Base-by-base conservation (phyloP, 2,329 filamentous ascomycete species). In the Cercospora sp. region DNA sequence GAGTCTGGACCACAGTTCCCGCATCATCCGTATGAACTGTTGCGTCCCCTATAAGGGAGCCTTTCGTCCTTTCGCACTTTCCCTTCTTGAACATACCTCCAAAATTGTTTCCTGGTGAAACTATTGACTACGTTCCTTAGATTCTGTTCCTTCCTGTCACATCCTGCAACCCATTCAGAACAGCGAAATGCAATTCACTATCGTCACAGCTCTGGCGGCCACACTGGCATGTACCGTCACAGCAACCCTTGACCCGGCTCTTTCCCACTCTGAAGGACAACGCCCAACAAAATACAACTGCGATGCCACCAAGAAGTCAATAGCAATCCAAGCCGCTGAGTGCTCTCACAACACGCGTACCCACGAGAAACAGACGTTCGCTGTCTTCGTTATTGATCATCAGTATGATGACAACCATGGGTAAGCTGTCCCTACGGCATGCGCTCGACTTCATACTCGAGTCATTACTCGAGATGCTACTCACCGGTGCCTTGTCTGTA, bases 351-450 rank as follows among this genome's bases (percentile, higher is more conserved):
- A 81, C 74, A 81, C 79, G 0, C 79, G 79, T 31, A 76, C 75
- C 51, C 73, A 74, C 12, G 69, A 72, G 45, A 75, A 65, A 0
- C 79, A 81, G 66, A 81, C 79, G 13, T 81, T 81, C 53, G 80
- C 79, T 57, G 73, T 81, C 60, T 81, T 81, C 73, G 76, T 73
- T n/a, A 79, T 77, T 6, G 81, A 85, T 73, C 82, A 83, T 73
- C 73, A 82, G 65, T 83, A 83, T 72, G 81, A 84, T 69, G 69
- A 66, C 16, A 72, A 72, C 67, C 64, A 83, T 67, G 83, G 83
- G 18, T 63, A 18, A 61, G 59, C 26, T 12, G 9, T 20, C 45
- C 10, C 45, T 18, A 2, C 10, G 12, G 20, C 45, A 48, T 48
- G 42, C 42, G 20, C n/a, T 23, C 9, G 8, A 48, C 42, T 20